Percentiles rank a stretch among this genome's conserved stretches.
Evolutionary conservation across 1,139 yeast species (phyloP).

Genomic region (Yamadazyma triangularis): DNA sequence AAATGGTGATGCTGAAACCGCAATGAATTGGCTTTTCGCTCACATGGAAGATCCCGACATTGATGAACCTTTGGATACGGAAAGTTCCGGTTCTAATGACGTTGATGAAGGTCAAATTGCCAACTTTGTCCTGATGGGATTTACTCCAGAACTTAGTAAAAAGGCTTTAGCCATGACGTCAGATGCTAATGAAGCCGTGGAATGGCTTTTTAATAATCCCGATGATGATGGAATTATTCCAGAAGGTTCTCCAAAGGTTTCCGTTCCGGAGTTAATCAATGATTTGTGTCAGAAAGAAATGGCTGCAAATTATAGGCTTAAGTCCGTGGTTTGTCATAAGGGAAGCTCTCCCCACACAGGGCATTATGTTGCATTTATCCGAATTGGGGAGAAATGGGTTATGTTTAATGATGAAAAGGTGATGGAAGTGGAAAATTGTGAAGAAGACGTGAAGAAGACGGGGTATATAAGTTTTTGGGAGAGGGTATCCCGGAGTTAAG

Average conservation of each 20-base stretch:
- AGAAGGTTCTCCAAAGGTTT: too few species aligned
- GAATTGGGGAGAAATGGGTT: slow-evolving; percentile 60
- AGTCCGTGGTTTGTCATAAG: slow-evolving; percentile 85
- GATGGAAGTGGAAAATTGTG: slow-evolving; percentile 59
- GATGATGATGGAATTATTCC: slow-evolving; percentile 49
- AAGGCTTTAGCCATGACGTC: slow-evolving; percentile 64
- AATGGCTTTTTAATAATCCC: slow-evolving; percentile 81
- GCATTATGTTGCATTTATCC: slow-evolving; percentile 85
- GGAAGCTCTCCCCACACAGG: slow-evolving; percentile 95
- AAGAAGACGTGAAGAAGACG: slow-evolving; percentile 57
- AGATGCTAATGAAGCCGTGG: slow-evolving; percentile 74
- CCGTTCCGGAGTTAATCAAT: slow-evolving; percentile 18
- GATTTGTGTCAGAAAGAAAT: slow-evolving; percentile 10
- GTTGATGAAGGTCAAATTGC: slow-evolving; percentile 40
- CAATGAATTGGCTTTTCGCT: slow-evolving; percentile 87
- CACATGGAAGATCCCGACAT: slow-evolving; percentile 84
- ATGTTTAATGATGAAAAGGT: slow-evolving; percentile 93
- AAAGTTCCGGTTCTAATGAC: slow-evolving; percentile 5
- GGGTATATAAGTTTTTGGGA: too few species aligned
- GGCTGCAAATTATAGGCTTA: slow-evolving; percentile 39
- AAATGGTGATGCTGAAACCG: slow-evolving; percentile 62
- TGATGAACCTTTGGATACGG: slow-evolving; percentile 50
- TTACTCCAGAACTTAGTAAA: slow-evolving; percentile 53
- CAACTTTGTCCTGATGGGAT: slow-evolving; percentile 73
- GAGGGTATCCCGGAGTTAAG: too few species aligned